Base-by-base conservation (phyloP, 2,329 filamentous ascomycete species). In the Boeremia lycopersici region DNA sequence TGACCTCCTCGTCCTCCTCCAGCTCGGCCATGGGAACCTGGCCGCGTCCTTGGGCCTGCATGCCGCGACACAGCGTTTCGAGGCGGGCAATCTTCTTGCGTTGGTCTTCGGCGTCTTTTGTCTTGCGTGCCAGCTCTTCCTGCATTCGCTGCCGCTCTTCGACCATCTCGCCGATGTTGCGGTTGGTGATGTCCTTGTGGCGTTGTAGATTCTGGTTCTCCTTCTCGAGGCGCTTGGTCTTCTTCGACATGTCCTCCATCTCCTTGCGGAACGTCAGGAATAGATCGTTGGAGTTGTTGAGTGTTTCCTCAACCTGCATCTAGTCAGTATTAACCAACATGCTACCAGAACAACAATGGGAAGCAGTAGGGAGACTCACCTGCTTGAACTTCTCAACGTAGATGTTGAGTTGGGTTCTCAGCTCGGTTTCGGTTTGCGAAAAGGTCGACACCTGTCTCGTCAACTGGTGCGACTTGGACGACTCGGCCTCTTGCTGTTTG, bases 311-410 rank as follows among this genome's bases (percentile, higher is more conserved):
- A 73, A 98, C 93, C 93, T 98, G 81, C 78, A 76, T 73, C 74
- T 77, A 76, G 82, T 81, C 82, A 76, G 71, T 74, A 76, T 73
- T 74, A 74, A 75, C 69, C 69, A 73, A 67, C 54, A 69, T 71
- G 69, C 63, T 64, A 65, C 60, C 54, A 63, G 59, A 64, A 60
- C 60, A 64, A 58, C 55, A 48, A 57, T 51, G 56, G 30, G 61
- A 60, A 44, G 55, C 43, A 34, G 44, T 48, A 30, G 54, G n/a
- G 42, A 47, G 45, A 57, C 72, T 76, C 85, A 96, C 93, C 90
- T 99, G 95, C 81, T 98, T 98, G 79, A 98, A 98, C 79, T 98
- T 99, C 74, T 99, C 95, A 25, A 97, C 93, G 69, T 99, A 99
- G 67, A 97, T 93, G 74, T 97, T 98, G 67, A 99, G 86, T 77